A percentile compares a stretch with the other conserved stretches of the same genome.
These are phyloP conservation scores for Lactarius sanguifluus DNA, from an alignment of 768 basidiomycete genomes.

Conservation along the genomic window DNA sequence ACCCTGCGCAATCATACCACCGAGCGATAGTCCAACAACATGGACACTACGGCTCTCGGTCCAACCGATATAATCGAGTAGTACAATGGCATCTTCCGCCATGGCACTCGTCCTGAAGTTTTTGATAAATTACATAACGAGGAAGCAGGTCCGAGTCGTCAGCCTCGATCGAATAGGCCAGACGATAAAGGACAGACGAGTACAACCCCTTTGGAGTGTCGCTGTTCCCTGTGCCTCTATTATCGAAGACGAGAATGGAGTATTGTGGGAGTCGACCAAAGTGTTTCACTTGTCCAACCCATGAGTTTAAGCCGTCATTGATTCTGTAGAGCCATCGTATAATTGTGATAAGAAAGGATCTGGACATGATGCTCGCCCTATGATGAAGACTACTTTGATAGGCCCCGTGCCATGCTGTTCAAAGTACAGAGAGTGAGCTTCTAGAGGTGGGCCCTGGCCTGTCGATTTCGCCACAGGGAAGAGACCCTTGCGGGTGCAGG, in stretches of 20 bases:
- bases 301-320: slow-evolving; percentile 62
- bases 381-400: slow-evolving; percentile 70
- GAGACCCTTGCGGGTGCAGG: slow-evolving; percentile 68
- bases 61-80: slow-evolving; percentile 76
- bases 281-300: slow-evolving; percentile 63
- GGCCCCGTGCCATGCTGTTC: slow-evolving; percentile 67
- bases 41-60: slow-evolving; percentile 59
- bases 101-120: slow-evolving; percentile 62
- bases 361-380: slow-evolving; percentile 49
- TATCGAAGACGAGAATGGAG: slow-evolving; percentile 75
- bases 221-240: slow-evolving; percentile 80
- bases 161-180: not conserved
- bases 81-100: slow-evolving; percentile 69
- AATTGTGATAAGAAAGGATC: not conserved
- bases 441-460: slow-evolving; percentile 44
- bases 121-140: not conserved
- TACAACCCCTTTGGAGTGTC: slow-evolving; percentile 73
- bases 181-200: slow-evolving; percentile 48
- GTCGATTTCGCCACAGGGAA: slow-evolving; percentile 64
- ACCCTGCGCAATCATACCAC: slow-evolving; percentile 87
- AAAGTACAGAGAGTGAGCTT: slow-evolving; percentile 76
- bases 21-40: slow-evolving; percentile 72
- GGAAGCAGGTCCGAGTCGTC: slow-evolving; percentile 3
- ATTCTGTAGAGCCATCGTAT: slow-evolving; percentile 40
- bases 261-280: slow-evolving; percentile 56